Percentiles rank a stretch among this genome's conserved stretches.
These are phyloP conservation scores for Cystobasidiaceae sp. DNA, from an alignment of 1,284 basidiomycete genomes.

Conservation along the genomic window DNA sequence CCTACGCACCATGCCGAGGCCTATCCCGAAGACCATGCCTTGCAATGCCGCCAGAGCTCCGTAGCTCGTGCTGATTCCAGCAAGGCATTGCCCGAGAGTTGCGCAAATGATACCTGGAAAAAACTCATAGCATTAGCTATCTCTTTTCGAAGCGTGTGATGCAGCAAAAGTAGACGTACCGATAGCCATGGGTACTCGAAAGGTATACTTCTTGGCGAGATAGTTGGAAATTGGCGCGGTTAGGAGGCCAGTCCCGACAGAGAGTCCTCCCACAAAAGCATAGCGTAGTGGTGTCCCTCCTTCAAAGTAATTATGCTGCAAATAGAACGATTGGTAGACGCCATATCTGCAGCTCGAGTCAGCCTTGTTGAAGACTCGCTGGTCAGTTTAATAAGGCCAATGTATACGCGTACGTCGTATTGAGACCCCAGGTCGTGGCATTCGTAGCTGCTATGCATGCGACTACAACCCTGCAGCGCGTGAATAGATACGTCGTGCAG, in stretches of 20 bases:
- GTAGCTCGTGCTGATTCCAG: slow-evolving; percentile 19
- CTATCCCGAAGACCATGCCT: slow-evolving; percentile 32
- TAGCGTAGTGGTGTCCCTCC: slow-evolving; percentile 48
- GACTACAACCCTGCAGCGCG: slow-evolving; percentile 5
- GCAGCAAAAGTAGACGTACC: slow-evolving; percentile 1
- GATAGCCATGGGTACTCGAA: slow-evolving; percentile 24
- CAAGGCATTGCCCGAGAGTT: slow-evolving; percentile 10
- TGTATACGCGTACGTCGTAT: slow-evolving; percentile 10
- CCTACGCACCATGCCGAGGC: slow-evolving; percentile 14
- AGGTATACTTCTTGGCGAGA: slow-evolving; percentile 8
- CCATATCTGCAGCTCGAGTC: too few species aligned
- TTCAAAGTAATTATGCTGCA: slow-evolving; percentile 48
- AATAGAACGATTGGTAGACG: slow-evolving; percentile 49
- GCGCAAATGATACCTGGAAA: slow-evolving; percentile 4
- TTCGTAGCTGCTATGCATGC: slow-evolving; percentile 12
- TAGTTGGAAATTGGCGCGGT: slow-evolving; percentile 48
- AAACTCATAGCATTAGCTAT: background rate
- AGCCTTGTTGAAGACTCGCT: too few species aligned
- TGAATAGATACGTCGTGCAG: too few species aligned
- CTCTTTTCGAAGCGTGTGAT: background rate
- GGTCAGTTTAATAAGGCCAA: too few species aligned
- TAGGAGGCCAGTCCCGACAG: slow-evolving; percentile 45
- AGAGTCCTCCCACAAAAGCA: slow-evolving; percentile 50
- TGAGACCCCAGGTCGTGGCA: slow-evolving; percentile 18
- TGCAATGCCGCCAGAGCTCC: slow-evolving; percentile 18